Conservation (phyloP, 1,284 basidiomycete species). For the Pisolithus thermaeus region DNA sequence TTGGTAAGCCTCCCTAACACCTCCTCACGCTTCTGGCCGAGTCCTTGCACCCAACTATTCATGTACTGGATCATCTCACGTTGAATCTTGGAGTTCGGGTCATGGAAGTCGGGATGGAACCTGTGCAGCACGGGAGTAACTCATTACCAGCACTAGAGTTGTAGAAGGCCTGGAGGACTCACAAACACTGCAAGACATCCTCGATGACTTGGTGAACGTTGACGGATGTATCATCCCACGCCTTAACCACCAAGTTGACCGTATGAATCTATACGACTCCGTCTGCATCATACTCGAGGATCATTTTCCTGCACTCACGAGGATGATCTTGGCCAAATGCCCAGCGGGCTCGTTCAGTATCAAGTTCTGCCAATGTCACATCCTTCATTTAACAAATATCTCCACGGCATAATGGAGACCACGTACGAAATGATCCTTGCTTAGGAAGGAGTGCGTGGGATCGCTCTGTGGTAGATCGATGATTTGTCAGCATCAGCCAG, state of each 20-base stretch:
- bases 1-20: constrained; percentile 60
- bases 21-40: constrained; percentile 47
- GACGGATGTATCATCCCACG: constrained; percentile 74
- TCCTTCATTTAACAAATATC: background rate
- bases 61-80: constrained; percentile 70
- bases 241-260: constrained; percentile 63
- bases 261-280: constrained; percentile 42
- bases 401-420: background rate
- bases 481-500: constrained; percentile 1
- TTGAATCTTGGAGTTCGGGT: constrained; percentile 66
- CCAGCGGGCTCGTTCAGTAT: constrained; percentile 81
- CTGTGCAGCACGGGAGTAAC: constrained; percentile 28
- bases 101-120: constrained; percentile 85
- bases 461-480: constrained; percentile 49
- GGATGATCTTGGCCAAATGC: constrained; percentile 62
- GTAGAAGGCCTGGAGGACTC: constrained; percentile 19
- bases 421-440: constrained; percentile 76
- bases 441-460: constrained; percentile 80
- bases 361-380: constrained; percentile 41
- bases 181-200: constrained; percentile 72
- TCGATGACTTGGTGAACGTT: constrained; percentile 59
- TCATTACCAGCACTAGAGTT: too few species aligned
- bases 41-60: constrained; percentile 54
- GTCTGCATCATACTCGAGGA: constrained; percentile 1
- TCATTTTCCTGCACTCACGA: constrained; percentile 37